Evolutionary conservation across 148 eudicot genomes (phyloP).

Genomic region (Rhododendron griersonianum): DNA sequence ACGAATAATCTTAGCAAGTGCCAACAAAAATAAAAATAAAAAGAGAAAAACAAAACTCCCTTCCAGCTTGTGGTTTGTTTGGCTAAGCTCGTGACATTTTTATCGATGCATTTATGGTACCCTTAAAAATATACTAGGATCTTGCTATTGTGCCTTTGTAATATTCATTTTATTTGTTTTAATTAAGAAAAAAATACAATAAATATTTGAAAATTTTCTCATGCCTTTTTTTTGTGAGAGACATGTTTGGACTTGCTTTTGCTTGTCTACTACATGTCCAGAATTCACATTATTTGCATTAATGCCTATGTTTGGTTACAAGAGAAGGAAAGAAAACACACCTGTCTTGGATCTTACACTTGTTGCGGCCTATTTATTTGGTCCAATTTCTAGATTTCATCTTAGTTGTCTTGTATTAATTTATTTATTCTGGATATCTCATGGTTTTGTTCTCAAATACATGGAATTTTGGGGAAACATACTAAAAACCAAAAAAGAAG

Average conservation of each 20-base stretch:
- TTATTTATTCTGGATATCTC: background rate
- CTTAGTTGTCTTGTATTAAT: background rate
- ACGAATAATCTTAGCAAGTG: background rate
- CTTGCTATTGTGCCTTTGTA: background rate
- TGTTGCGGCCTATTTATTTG: background rate
- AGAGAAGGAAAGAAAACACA: background rate
- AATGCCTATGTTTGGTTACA: background rate
- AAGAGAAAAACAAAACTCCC: background rate
- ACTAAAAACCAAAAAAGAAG: too few species aligned
- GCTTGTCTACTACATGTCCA: background rate
- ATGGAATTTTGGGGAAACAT: too few species aligned
- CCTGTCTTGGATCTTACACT: background rate
- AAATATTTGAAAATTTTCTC: background rate
- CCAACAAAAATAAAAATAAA: background rate
- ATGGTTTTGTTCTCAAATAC: background rate
- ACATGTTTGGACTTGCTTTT: conserved; percentile 7
- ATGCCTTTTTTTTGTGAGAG: background rate
- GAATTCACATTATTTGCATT: background rate
- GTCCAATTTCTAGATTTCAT: background rate
- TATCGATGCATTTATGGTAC: background rate
- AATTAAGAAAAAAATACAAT: background rate
- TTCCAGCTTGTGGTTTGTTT: background rate
- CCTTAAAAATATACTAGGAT: background rate
- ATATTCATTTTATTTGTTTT: background rate
- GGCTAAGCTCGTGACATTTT: background rate